Percentiles rank a stretch among this genome's conserved stretches.
phyloP scores from a whole-genome alignment of 129 eudicot genomes.

The Artemisia argyi region DNA sequence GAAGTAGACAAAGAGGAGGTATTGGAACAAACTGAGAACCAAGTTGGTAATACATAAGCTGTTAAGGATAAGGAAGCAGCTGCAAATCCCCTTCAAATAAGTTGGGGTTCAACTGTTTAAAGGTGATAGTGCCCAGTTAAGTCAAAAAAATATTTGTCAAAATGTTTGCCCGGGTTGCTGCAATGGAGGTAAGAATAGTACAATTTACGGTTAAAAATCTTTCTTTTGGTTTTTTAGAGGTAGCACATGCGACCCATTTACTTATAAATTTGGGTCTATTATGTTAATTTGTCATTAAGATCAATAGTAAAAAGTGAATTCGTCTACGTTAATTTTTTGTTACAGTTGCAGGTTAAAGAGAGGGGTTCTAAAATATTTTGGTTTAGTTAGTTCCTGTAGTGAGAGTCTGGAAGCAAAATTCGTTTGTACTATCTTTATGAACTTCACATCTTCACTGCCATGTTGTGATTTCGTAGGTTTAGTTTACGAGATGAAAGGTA shows the following conservation, averaged over 20 bases:
- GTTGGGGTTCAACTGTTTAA: conserved; percentile 85
- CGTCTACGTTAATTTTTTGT: too few relatives aligned
- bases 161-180: conserved; percentile 46
- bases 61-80: conserved; percentile 78
- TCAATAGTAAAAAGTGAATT: too few relatives aligned
- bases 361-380: too few relatives aligned
- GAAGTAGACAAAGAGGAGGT: conserved; percentile 76
- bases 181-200: conserved; percentile 57
- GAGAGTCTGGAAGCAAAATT: too few relatives aligned
- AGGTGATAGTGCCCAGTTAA: conserved; percentile 61
- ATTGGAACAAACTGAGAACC: conserved; percentile 68
- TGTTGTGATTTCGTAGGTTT: too few relatives aligned
- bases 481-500: too few relatives aligned
- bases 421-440: too few relatives aligned
- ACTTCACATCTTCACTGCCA: too few relatives aligned
- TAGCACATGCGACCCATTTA: too few relatives aligned
- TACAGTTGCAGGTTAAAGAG: too few relatives aligned
- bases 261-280: background rate
- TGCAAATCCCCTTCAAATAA: conserved; percentile 86
- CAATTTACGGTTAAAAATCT: background rate
- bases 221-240: too few relatives aligned
- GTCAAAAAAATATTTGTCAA: conserved; percentile 56
- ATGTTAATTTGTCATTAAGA: background rate
- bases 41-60: conserved; percentile 51
- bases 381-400: too few relatives aligned